Percentiles rank a stretch among this genome's conserved stretches.
These are phyloP conservation scores for Polychaeton citri DNA, from an alignment of 2,329 filamentous ascomycete genomes.

Conservation along the genomic window DNA sequence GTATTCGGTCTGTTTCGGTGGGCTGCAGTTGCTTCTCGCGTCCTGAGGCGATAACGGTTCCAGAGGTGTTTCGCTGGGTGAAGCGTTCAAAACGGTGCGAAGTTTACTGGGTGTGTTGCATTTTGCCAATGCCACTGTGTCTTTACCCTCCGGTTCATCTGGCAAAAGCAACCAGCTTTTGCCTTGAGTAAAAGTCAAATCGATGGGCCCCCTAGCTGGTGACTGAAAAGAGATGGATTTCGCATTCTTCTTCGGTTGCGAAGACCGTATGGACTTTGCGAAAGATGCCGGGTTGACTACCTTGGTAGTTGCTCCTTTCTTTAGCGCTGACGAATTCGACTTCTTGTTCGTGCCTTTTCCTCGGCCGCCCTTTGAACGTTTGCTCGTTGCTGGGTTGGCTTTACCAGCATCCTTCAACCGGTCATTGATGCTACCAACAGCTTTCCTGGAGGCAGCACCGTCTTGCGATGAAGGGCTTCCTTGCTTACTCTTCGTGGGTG, in stretches of 20 bases:
- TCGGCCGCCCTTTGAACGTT: constrained; percentile 3
- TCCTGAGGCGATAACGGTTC: constrained; percentile 12
- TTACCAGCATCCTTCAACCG: constrained; percentile 7
- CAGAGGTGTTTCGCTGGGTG: constrained; percentile 9
- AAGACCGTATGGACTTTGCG: constrained; percentile 7
- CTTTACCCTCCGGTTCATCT: not conserved
- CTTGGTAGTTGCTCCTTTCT: constrained; percentile 4
- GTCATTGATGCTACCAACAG: constrained; percentile 7
- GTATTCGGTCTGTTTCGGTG: constrained; percentile 1
- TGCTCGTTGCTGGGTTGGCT: constrained; percentile 6
- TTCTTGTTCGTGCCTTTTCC: constrained; percentile 1
- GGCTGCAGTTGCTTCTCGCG: constrained; percentile 10
- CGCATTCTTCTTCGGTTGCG: constrained; percentile 8
- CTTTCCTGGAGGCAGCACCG: constrained; percentile 9
- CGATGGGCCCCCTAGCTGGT: constrained; percentile 4
- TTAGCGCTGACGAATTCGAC: too few relatives aligned
- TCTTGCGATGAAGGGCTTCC: constrained; percentile 6
- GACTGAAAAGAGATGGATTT: constrained; percentile 3
- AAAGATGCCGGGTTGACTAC: constrained; percentile 6
- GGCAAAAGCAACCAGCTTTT: not conserved
- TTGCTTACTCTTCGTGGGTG: constrained; percentile 19
- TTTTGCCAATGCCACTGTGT: not conserved
- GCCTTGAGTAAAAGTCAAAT: not conserved
- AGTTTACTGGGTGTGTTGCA: constrained; percentile 13
- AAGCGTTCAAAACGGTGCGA: constrained; percentile 12